These are phyloP conservation scores for Blepharisma undulans DNA, from an alignment of 169 alveolate species.

Conservation along the genomic window DNA sequence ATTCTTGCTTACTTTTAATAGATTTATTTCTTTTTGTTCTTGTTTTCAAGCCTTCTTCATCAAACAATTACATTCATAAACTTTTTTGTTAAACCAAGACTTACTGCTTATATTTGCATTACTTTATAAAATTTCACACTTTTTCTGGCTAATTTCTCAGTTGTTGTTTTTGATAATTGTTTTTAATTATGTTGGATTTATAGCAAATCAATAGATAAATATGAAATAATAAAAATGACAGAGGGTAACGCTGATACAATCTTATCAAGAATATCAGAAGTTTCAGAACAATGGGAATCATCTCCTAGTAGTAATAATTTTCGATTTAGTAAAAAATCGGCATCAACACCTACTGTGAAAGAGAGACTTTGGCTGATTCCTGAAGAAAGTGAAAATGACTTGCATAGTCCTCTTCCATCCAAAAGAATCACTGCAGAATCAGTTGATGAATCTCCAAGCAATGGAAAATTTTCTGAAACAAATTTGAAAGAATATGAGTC, in stretches of 20 bases:
- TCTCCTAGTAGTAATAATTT: not conserved
- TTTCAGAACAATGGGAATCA: not conserved
- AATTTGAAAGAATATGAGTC: not conserved
- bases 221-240: not conserved
- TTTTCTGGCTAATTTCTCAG: too few species aligned
- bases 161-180: not conserved
- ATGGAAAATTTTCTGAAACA: not conserved
- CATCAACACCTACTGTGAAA: not conserved
- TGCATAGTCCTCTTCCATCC: not conserved
- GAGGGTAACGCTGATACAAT: not conserved
- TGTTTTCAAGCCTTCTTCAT: not conserved
- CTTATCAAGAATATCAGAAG: not conserved
- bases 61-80: too few species aligned
- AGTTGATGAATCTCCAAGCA: not conserved
- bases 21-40: not conserved
- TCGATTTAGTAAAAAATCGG: not conserved
- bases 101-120: not conserved
- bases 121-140: too few species aligned
- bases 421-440: not conserved
- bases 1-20: too few species aligned
- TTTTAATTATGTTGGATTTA: too few species aligned
- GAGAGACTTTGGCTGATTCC: not conserved
- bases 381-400: not conserved
- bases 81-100: not conserved
- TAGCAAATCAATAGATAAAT: not conserved